phyloP scores from a whole-genome alignment of 31 red algal genomes.

The Asparagopsis taxiformis region DNA sequence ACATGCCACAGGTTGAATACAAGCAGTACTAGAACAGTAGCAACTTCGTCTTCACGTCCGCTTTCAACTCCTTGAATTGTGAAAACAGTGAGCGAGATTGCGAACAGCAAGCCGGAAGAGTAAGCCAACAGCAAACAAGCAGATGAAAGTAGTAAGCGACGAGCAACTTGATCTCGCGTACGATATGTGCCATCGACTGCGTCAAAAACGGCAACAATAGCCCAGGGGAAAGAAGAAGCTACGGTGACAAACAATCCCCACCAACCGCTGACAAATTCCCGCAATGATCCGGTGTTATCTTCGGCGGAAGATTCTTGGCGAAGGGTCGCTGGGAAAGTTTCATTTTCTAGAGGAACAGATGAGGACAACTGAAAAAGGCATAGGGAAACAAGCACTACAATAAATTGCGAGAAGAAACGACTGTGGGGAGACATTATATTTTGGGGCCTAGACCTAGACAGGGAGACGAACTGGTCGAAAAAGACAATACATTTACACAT shows the following conservation, averaged over 20 bases:
- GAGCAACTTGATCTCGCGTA: not conserved
- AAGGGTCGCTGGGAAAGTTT: too few relatives aligned
- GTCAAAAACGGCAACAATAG: constrained; percentile 42
- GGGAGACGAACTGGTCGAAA: too few relatives aligned
- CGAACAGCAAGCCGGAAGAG: not conserved
- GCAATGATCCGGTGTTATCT: too few relatives aligned
- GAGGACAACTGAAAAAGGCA: too few relatives aligned
- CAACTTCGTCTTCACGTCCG: constrained; percentile 9
- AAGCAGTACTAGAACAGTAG: constrained; percentile 11
- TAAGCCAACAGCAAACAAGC: constrained; percentile 16
- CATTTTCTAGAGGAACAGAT: too few relatives aligned
- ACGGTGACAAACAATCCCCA: constrained; percentile 18
- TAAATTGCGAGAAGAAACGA: too few relatives aligned
- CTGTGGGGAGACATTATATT: too few relatives aligned
- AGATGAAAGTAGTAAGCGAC: constrained; percentile 14
- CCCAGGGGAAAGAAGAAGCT: constrained; percentile 37
- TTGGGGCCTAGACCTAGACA: too few relatives aligned
- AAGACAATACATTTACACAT: too few relatives aligned
- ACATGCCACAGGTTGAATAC: constrained; percentile 57
- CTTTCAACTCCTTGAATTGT: not conserved
- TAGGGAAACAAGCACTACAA: too few relatives aligned
- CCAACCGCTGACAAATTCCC: constrained; percentile 34
- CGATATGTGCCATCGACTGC: constrained; percentile 31
- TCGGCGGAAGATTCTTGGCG: too few relatives aligned
- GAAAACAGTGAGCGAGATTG: not conserved